Evolutionary conservation across 192 early-diverging fungal species (phyloP), one percentile per base, ranked within the genome.

Genomic region (Gaertneriomyces semiglobifer): DNA sequence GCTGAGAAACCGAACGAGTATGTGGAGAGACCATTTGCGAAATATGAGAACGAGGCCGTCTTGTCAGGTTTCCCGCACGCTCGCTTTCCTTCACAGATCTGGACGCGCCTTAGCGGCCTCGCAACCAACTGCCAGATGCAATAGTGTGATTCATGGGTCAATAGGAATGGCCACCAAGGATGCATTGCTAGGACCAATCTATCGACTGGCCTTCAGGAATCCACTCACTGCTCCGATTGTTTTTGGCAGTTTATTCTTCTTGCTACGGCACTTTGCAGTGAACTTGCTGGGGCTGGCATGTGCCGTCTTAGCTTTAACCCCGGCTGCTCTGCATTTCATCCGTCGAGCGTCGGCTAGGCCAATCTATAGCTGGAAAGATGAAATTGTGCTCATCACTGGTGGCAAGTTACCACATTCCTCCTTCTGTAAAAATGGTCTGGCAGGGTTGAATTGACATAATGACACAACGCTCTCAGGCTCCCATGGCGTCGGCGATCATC

Each of bases 341-440:
- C 66, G 69, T 2, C 19, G 11, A 10, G 6, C 19, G 14, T 57
- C 19, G 11, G 62, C 63, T 11, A 19, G 63, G 44, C 46, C 63
- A 5, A 55, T 69, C 7, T 55, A 61, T 38, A 71, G 83, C 58
- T 88, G 86, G 86, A 66, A 73, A 16, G 68, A 82, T 7, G 84
- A 86, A 62, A 68, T 84, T 53, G 86, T 88, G 7, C 56, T 88
- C 60, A 74, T 88, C n/a, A 86, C 83, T 54, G 86, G 86, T 63
- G 86, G 85, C 81, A 58, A 18, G 53, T 40, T 39, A 47, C n/a
- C 12, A 8, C 9, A 20, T n/a, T n/a, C 58, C 62, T 16, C 44
- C 38, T 5, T 62, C 11, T 5, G 12, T 4, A 57, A 20, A 14
- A 4, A 16, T 55, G 10, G 12, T 14, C 0, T 38, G 20, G 3